Conservation (phyloP, 139 green algal genomes). For the Coelastrella sp. region DNA sequence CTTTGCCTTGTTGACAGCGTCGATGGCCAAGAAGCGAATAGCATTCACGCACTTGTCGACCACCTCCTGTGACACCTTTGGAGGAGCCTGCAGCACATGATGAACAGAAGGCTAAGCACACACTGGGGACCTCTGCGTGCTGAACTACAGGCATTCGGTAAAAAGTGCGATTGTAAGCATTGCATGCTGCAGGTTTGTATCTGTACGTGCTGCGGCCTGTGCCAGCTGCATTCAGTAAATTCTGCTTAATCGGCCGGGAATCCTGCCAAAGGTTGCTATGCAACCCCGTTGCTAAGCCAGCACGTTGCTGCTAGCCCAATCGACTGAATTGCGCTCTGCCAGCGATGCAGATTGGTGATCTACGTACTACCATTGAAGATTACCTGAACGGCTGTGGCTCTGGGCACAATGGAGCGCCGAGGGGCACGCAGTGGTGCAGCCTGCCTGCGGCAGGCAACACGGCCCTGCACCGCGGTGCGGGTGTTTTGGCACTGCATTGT, state of each 20-base stretch:
- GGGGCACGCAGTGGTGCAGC: constrained; percentile 18
- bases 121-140: neutral
- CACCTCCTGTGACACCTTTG: constrained; percentile 20
- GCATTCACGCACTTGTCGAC: constrained; percentile 73
- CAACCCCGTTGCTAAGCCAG: neutral
- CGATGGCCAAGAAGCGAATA: constrained; percentile 91
- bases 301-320: neutral
- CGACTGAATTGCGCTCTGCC: neutral
- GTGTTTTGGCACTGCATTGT: constrained; percentile 30
- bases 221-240: neutral
- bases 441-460: constrained; percentile 6
- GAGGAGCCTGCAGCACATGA: neutral
- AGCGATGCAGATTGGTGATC: neutral
- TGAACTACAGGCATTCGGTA: neutral
- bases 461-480: constrained; percentile 29
- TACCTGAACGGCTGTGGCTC: constrained; percentile 25
- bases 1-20: constrained; percentile 86
- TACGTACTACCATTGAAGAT: neutral
- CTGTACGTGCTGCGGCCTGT: no score
- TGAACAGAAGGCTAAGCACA: neutral
- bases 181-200: neutral
- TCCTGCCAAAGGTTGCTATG: neutral
- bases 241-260: neutral
- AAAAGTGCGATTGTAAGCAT: neutral
- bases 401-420: constrained; percentile 20